Evolutionary conservation across 768 basidiomycete species (phyloP), one percentile per base, ranked within the genome.

Genomic region (Lactarius hatsudake): DNA sequence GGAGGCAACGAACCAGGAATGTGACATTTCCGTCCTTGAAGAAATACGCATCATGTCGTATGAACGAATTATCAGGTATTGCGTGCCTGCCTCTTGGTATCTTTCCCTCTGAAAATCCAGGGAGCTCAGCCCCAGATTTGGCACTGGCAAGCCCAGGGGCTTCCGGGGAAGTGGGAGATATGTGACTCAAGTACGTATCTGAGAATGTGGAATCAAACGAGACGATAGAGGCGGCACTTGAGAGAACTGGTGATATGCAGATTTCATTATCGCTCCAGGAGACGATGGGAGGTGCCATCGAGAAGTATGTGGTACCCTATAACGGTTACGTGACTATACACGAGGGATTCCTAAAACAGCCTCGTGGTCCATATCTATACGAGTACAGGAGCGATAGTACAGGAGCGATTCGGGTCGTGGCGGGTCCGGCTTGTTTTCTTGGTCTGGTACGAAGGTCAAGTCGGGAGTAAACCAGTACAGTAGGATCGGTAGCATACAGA

Each of bases 21-120:
- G 63, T 70, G 26, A 68, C 28, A 13, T 68, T 70, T 9, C 69
- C 67, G n/a, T 68, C 69, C 3, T 23, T 28, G 38, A 70, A 64
- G 38, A 60, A 70, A 54, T 68, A 70, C 45, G 43, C 34, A 30
- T 51, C 36, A n/a, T 70, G 67, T 23, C 60, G 62, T 17, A 38
- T 17, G 36, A 69, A 67, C 10, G 60, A 26, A 10, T 38, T 23
- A 2, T 58, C 28, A 7, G 17, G 3, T 58, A 5, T 40, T 26
- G 5, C 30, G 15, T 23, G 34, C 15, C 4, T 15, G 15, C 62
- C n/a, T 26, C 34, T 3, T 3, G 38, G 38, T 15, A 38, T 59
- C 9, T 3, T 13, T 51, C 20, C 20, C 2, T 26, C 2, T 62
- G 61, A 61, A 23, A 9, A 30, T 18, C 26, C 17, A 9, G 34